Evolutionary conservation across 345 rosid species (phyloP), one percentile per base, ranked within the genome.

Genomic region (Durio zibethinus): DNA sequence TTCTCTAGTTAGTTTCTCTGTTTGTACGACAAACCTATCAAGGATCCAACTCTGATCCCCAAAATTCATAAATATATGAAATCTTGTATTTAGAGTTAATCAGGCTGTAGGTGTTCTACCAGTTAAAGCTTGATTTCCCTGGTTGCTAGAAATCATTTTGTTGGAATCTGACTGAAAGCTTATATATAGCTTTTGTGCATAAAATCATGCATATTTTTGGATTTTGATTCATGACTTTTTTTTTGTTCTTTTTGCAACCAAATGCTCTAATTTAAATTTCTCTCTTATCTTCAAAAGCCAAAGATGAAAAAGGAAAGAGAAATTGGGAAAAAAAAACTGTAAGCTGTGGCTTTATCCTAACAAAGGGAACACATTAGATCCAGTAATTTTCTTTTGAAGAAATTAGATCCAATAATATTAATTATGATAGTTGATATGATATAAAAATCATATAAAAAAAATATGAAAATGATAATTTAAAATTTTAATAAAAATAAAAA

Each of bases 1-100:
- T 40, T 40, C 20, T 72, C 36, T 50, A 79, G 83, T 69, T 53
- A 12, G 31, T 50, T 45, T 23, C 21, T 70, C 21, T 45, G 56
- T 31, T 25, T 52, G 23, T 52, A 18, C 56, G 20, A 59, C 31
- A 27, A 23, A 25, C 9, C 63, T 23, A 27, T 59, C 63, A 59
- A 25, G 63, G 31, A 21, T 57, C 63, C n/a, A 64, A 64, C 35
- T 40, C 29, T 42, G 43, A 25, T 67, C n/a, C 27, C 33, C 33
- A 21, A n/a, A 67, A 42, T 21, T 45, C 33, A 21, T 67, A 43
- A 43, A 42, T 21, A 38, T 25, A 43, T 67, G 0, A 21, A 43
- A 48, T 23, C 10, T 43, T 68, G 73, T 68, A 29, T 25, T 23
- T 64, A 42, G 0, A 27, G 29, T 60, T 48, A 11, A 15, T 11